A percentile compares a stretch with the other conserved stretches of the same genome.
Conservation (phyloP, 495 filamentous ascomycete species). For the Hypoxylon fuscum region DNA sequence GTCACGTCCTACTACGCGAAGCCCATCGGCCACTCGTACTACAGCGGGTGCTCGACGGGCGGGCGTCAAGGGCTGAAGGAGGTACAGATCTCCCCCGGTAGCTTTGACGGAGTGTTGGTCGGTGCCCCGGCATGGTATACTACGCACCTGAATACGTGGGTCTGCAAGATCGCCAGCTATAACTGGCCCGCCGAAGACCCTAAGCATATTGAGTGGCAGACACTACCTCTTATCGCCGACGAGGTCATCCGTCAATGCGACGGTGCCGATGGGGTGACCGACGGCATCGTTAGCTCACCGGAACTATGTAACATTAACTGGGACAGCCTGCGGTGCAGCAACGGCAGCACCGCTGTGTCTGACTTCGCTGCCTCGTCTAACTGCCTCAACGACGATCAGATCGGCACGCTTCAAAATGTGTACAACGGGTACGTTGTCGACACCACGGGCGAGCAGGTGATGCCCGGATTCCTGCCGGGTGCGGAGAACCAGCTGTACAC, state of each 20-base stretch:
- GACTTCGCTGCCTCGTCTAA: conserved; percentile 38
- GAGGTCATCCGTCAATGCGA: conserved; percentile 75
- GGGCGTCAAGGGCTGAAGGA: conserved; percentile 66
- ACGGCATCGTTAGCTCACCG: conserved; percentile 72
- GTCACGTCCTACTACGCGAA: conserved; percentile 52
- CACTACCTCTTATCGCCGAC: conserved; percentile 62
- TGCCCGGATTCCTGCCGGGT: conserved; percentile 58
- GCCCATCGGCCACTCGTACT: conserved; percentile 60
- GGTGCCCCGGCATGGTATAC: conserved; percentile 66
- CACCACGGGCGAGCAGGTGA: conserved; percentile 60
- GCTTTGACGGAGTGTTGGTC: conserved; percentile 75
- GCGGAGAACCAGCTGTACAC: conserved; percentile 53
- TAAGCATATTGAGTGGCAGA: conserved; percentile 60
- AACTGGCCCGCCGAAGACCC: conserved; percentile 54
- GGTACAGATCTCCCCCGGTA: conserved; percentile 61
- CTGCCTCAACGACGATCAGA: conserved; percentile 67
- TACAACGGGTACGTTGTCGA: conserved; percentile 62
- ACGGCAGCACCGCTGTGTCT: conserved; percentile 30
- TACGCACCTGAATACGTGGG: conserved; percentile 60
- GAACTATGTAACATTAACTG: conserved; percentile 65
- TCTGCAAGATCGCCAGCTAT: conserved; percentile 47
- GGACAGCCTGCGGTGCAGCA: conserved; percentile 61
- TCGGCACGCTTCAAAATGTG: conserved; percentile 62
- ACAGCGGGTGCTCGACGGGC: conserved; percentile 65
- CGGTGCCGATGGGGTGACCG: conserved; percentile 66